phyloP scores from a whole-genome alignment of 176 grass and related monocot species.

The Eragrostis curvula region DNA sequence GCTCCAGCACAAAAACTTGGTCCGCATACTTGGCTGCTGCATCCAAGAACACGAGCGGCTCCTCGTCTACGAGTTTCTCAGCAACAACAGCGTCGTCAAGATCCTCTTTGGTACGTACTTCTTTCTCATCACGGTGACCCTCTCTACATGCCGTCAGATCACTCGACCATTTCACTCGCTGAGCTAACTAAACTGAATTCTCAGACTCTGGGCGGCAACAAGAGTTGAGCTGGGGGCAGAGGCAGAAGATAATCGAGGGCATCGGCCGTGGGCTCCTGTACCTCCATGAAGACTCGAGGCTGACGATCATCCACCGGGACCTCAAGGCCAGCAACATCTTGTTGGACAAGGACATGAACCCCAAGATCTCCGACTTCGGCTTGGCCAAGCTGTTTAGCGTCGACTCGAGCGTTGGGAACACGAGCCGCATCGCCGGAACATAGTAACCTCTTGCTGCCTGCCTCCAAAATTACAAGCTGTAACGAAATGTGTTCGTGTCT shows the following conservation, averaged over 20 bases:
- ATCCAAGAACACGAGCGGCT: slow-evolving; percentile 51
- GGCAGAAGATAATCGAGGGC: slow-evolving; percentile 62
- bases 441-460: slow-evolving; percentile 35
- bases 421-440: slow-evolving; percentile 52
- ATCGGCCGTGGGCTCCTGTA: slow-evolving; percentile 58
- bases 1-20: slow-evolving; percentile 70
- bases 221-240: slow-evolving; percentile 35
- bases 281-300: slow-evolving; percentile 67
- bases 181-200: not conserved
- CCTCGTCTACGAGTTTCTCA: slow-evolving; percentile 62
- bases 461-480: too few relatives aligned
- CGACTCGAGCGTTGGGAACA: slow-evolving; percentile 44
- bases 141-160: too few relatives aligned
- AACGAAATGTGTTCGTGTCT: not conserved
- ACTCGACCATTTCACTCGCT: not conserved
- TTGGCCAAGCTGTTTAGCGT: slow-evolving; percentile 55
- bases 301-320: slow-evolving; percentile 58
- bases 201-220: slow-evolving; percentile 36
- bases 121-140: not conserved
- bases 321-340: slow-evolving; percentile 62
- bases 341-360: slow-evolving; percentile 58
- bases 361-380: slow-evolving; percentile 73
- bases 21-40: slow-evolving; percentile 52
- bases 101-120: slow-evolving; percentile 45
- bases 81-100: slow-evolving; percentile 52